phyloP scores from a whole-genome alignment of 2,329 filamentous ascomycete species.

The Magnaporthiopsis incrustans region DNA sequence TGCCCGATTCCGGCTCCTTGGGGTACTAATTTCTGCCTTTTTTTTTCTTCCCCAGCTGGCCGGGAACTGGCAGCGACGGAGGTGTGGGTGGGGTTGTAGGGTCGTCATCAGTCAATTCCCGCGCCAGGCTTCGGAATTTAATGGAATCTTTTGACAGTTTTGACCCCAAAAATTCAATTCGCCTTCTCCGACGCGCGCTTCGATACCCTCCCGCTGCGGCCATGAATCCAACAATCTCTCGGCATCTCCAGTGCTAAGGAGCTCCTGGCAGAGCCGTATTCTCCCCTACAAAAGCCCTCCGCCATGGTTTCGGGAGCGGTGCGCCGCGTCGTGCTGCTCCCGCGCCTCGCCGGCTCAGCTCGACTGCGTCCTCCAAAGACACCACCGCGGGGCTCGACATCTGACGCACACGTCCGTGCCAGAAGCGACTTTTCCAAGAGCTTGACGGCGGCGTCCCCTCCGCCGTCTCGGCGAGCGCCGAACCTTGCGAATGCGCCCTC shows the following conservation, averaged over 20 bases:
- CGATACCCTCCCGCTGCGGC: not conserved
- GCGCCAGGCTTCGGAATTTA: not conserved
- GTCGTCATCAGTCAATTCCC: not conserved
- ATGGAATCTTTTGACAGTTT: not conserved
- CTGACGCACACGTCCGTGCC: not conserved
- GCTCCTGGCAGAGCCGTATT: not conserved
- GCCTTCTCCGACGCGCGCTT: not conserved
- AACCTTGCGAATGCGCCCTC: not conserved
- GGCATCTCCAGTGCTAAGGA: conserved; percentile 5
- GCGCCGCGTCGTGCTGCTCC: conserved; percentile 39
- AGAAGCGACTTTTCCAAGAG: not conserved
- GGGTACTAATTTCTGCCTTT: too few relatives aligned
- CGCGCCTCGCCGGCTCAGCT: conserved; percentile 29
- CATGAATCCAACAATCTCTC: conserved; percentile 6
- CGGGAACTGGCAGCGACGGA: not conserved
- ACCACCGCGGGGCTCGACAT: too few relatives aligned
- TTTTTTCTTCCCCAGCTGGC: not conserved
- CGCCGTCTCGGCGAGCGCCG: not conserved
- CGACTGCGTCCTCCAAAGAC: conserved; percentile 1
- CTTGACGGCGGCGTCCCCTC: not conserved
- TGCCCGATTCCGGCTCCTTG: too few relatives aligned
- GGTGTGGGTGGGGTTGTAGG: not conserved
- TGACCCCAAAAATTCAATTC: not conserved
- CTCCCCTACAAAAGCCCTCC: conserved; percentile 7
- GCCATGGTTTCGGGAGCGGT: conserved; percentile 41